Conservation (phyloP, 345 rosid genomes). For the Atalantia buxifolia region DNA sequence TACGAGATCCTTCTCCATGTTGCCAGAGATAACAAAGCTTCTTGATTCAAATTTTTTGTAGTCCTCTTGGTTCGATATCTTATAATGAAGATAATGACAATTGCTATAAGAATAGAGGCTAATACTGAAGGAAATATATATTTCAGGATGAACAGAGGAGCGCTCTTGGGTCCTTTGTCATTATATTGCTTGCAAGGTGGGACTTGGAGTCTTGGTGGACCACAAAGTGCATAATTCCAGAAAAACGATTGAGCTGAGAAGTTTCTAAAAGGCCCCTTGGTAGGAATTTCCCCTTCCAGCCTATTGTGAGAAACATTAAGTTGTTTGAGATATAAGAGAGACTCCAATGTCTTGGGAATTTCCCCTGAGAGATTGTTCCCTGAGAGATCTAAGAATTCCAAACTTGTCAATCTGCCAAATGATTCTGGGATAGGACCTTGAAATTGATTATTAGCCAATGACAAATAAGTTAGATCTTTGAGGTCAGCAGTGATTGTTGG, state of each 20-base stretch:
- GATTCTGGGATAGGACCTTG: not conserved
- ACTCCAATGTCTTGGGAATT: not conserved
- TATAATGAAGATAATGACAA: too few relatives aligned
- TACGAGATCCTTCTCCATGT: too few relatives aligned
- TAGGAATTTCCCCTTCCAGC: not conserved
- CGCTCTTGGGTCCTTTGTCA: too few relatives aligned
- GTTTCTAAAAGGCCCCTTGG: not conserved
- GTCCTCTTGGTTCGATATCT: too few relatives aligned
- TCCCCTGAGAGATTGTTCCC: not conserved
- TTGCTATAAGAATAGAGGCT: too few relatives aligned
- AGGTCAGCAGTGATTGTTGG: not conserved
- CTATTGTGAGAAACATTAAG: not conserved
- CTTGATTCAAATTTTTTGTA: too few relatives aligned
- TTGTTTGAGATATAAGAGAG: not conserved
- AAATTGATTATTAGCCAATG: too few relatives aligned
- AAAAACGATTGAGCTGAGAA: not conserved
- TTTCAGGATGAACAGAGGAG: too few relatives aligned
- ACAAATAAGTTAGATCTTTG: not conserved
- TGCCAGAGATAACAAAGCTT: too few relatives aligned
- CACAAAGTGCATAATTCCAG: not conserved
- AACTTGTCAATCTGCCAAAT: not conserved
- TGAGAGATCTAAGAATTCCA: not conserved
- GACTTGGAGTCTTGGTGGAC: not conserved
- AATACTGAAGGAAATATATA: too few relatives aligned
- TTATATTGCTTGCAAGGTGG: not conserved